phyloP scores from a whole-genome alignment of 2,329 filamentous ascomycete genomes.

The Nannizziopsis barbatae region DNA sequence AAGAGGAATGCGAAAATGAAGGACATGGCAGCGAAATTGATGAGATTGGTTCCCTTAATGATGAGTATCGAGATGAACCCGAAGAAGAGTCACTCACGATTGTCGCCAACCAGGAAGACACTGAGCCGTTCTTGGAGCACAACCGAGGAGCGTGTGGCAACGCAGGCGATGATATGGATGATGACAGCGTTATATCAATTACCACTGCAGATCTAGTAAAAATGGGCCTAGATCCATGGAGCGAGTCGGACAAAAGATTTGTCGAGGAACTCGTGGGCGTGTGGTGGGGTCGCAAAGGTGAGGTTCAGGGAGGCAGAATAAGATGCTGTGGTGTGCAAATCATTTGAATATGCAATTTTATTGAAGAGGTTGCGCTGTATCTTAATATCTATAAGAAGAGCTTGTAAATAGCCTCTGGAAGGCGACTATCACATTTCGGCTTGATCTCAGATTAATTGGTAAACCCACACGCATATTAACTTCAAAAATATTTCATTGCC shows the following conservation, averaged over 20 bases:
- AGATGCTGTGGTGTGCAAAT: slow-evolving; percentile 40
- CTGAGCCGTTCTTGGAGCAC: slow-evolving; percentile 15
- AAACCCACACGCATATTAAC: no score
- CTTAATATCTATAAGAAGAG: not conserved
- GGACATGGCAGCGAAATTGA: not conserved
- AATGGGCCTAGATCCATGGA: slow-evolving; percentile 43
- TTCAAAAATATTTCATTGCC: no score
- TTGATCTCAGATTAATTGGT: no score
- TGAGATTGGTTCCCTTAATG: slow-evolving; percentile 1
- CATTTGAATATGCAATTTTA: slow-evolving; percentile 21
- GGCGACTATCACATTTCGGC: no score
- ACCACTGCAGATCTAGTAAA: slow-evolving; percentile 35
- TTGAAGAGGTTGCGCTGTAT: not conserved
- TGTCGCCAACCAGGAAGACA: slow-evolving; percentile 11
- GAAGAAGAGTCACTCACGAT: slow-evolving; percentile 11
- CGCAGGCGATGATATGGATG: slow-evolving; percentile 18
- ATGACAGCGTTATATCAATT: slow-evolving; percentile 26
- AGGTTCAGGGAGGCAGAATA: slow-evolving; percentile 35
- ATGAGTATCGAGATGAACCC: slow-evolving; percentile 15
- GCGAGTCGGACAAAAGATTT: slow-evolving; percentile 36
- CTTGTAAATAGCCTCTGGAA: not conserved
- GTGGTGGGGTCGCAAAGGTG: slow-evolving; percentile 37
- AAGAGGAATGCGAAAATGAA: slow-evolving; percentile 13
- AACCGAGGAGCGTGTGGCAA: not conserved
- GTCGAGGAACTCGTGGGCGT: slow-evolving; percentile 36